A percentile compares a stretch with the other conserved stretches of the same genome.
phyloP scores from a whole-genome alignment of 441 rosid genomes.

The Mallotus japonicus region DNA sequence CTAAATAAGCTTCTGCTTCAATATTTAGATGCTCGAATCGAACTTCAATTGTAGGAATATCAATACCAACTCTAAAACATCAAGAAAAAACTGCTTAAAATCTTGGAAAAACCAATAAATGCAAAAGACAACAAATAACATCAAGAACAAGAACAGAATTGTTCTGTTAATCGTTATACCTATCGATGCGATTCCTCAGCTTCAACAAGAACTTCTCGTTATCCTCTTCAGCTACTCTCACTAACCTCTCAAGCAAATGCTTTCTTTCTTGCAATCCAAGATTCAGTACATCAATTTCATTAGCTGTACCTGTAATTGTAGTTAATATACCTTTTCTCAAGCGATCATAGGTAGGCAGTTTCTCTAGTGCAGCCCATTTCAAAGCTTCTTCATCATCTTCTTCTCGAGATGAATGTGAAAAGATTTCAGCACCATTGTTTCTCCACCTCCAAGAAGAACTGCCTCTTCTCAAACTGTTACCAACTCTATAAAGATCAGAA shows the following conservation, averaged over 20 bases:
- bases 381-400: conserved; percentile 72
- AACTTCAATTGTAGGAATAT: conserved; percentile 65
- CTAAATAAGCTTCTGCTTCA: conserved; percentile 62
- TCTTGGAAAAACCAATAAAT: too few relatives aligned
- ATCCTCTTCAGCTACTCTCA: conserved; percentile 53
- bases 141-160: too few relatives aligned
- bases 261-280: conserved; percentile 53
- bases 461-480: conserved; percentile 31
- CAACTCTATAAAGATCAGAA: conserved; percentile 21
- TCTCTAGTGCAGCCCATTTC: conserved; percentile 68
- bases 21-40: conserved; percentile 61
- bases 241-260: conserved; percentile 48
- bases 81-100: background rate
- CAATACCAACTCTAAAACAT: conserved; percentile 51
- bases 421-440: conserved; percentile 23
- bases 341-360: conserved; percentile 61
- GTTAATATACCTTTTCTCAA: conserved; percentile 56
- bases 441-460: conserved; percentile 30
- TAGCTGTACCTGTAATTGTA: conserved; percentile 26
- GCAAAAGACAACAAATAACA: too few relatives aligned
- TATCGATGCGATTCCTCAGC: conserved; percentile 58
- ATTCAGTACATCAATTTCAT: conserved; percentile 41
- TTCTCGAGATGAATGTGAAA: conserved; percentile 41
- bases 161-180: conserved; percentile 30
- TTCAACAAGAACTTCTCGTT: conserved; percentile 59